Percentiles rank a stretch among this genome's conserved stretches.
phyloP scores from a whole-genome alignment of 2,329 filamentous ascomycete species.

The Penicillium olsonii region DNA sequence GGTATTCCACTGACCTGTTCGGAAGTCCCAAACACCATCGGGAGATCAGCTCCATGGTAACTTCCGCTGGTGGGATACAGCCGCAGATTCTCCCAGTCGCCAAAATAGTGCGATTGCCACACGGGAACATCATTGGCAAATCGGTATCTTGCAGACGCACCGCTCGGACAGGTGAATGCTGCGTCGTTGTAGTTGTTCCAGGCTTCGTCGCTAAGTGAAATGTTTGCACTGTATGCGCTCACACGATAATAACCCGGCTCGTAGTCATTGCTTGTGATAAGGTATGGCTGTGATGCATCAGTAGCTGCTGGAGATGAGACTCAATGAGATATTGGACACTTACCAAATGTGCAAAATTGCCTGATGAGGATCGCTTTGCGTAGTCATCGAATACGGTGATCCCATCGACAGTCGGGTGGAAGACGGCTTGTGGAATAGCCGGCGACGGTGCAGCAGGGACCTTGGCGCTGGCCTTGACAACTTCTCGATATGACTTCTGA shows the following conservation, averaged over 20 bases:
- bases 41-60: constrained; percentile 53
- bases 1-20: constrained; percentile 43
- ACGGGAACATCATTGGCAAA: constrained; percentile 36
- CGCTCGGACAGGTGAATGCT: constrained; percentile 51
- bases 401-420: constrained; percentile 47
- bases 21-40: constrained; percentile 51
- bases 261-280: constrained; percentile 49
- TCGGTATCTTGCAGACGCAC: constrained; percentile 42
- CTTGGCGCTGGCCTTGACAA: constrained; percentile 40
- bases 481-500: constrained; percentile 34
- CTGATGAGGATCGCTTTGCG: constrained; percentile 30
- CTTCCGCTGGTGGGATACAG: constrained; percentile 50
- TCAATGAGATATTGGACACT: neutral
- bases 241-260: constrained; percentile 54
- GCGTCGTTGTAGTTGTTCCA: constrained; percentile 46
- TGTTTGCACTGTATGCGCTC: constrained; percentile 42
- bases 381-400: constrained; percentile 48
- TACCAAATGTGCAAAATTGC: constrained; percentile 42
- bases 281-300: constrained; percentile 34
- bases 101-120: constrained; percentile 53
- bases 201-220: constrained; percentile 41
- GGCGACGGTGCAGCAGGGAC: constrained; percentile 37
- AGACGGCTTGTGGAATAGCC: constrained; percentile 30
- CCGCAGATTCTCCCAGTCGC: constrained; percentile 52
- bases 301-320: neutral